A percentile compares a stretch with the other conserved stretches of the same genome.
These are phyloP conservation scores for Ophiocytium majus DNA, from an alignment of 352 stramenopile genomes.

Conservation along the genomic window DNA sequence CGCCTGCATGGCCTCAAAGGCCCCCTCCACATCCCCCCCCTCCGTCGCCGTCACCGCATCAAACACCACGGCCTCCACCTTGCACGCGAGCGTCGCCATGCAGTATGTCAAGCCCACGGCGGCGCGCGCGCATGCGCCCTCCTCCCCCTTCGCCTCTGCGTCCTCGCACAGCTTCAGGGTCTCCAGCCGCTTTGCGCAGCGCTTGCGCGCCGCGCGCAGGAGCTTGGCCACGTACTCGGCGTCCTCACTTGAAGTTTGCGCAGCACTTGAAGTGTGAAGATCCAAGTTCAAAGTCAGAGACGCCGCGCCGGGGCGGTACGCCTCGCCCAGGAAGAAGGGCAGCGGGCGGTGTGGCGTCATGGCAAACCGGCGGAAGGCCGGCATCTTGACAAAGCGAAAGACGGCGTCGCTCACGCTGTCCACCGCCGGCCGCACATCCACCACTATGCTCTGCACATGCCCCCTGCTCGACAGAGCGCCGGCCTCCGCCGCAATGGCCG, in stretches of 20 bases:
- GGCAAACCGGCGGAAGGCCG: constrained; percentile 36
- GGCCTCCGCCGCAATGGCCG: constrained; percentile 54
- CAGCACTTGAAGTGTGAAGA: not conserved
- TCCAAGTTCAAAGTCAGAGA: not conserved
- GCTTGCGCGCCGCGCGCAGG: constrained; percentile 1
- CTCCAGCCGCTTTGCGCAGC: constrained; percentile 28
- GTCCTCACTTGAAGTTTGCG: constrained; percentile 26
- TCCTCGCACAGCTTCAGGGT: constrained; percentile 18
- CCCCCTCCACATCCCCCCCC: constrained; percentile 19
- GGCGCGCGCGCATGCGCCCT: constrained; percentile 9
- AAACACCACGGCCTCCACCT: constrained; percentile 26
- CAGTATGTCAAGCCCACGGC: constrained; percentile 39
- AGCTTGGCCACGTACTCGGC: constrained; percentile 16
- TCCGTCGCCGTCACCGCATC: constrained; percentile 7
- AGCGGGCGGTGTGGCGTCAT: constrained; percentile 39
- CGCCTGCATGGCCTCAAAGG: constrained; percentile 36
- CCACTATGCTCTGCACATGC: constrained; percentile 78
- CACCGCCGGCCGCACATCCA: constrained; percentile 93
- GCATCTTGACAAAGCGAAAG: constrained; percentile 56
- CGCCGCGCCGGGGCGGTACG: constrained; percentile 1
- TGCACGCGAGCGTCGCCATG: constrained; percentile 28
- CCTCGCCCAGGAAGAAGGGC: constrained; percentile 31
- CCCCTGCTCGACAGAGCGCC: not conserved
- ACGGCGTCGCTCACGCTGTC: constrained; percentile 78
- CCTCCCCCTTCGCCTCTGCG: not conserved